Conservation (phyloP, 2,329 filamentous ascomycete genomes). For the Botrytis sinoallii region DNA sequence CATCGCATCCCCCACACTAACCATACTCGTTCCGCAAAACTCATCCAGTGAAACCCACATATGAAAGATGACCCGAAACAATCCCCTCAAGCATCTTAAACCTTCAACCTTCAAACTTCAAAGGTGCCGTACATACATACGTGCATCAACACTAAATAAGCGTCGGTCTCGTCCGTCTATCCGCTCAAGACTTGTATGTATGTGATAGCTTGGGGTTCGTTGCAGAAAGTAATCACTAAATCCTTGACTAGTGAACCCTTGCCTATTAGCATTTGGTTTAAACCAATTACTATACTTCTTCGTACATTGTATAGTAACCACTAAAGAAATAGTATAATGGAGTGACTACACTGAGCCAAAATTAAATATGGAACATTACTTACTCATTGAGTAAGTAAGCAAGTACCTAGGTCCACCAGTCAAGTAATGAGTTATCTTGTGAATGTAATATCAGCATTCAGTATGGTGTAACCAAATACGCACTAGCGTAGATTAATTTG, state of each 20-base stretch:
- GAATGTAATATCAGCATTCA: neutral
- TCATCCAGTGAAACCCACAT: neutral
- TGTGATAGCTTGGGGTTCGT: neutral
- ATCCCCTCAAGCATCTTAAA: neutral
- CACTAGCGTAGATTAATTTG: neutral
- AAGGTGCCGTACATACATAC: slow-evolving; percentile 7
- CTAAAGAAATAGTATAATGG: neutral
- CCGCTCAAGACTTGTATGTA: neutral
- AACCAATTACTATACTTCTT: neutral
- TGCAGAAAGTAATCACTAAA: neutral
- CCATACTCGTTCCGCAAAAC: neutral
- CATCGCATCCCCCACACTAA: neutral
- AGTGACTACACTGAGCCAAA: neutral
- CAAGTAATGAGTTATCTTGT: neutral
- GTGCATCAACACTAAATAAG: slow-evolving; percentile 1
- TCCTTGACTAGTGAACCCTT: neutral
- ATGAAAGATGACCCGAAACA: neutral
- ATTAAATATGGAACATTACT: neutral
- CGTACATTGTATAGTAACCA: neutral
- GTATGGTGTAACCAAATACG: neutral
- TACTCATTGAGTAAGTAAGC: neutral
- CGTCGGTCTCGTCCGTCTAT: neutral
- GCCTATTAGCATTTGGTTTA: neutral
- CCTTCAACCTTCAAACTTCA: neutral
- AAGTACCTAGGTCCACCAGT: neutral